Conservation (phyloP, 2,329 filamentous ascomycete genomes). For the Penicillium sp. region DNA sequence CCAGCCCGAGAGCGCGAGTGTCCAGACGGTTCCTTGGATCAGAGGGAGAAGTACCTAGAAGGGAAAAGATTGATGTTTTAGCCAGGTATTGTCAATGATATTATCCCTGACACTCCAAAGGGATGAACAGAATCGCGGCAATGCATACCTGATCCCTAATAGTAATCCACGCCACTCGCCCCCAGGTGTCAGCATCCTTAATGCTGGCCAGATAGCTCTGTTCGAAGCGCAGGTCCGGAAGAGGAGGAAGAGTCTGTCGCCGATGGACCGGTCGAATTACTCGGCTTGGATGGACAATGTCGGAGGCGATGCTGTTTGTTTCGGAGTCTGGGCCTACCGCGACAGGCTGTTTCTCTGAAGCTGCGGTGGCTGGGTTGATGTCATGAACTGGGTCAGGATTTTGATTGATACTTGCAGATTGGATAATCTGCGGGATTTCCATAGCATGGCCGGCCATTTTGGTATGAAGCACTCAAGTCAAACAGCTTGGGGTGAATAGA, state of each 20-base stretch:
- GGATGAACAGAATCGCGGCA: background rate
- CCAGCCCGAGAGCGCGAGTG: conserved; percentile 81
- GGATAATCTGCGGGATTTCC: conserved; percentile 74
- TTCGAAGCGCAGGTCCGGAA: conserved; percentile 87
- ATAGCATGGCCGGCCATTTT: conserved; percentile 58
- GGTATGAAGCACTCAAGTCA: background rate
- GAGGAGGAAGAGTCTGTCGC: conserved; percentile 60
- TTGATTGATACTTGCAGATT: conserved; percentile 73
- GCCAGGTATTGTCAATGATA: background rate
- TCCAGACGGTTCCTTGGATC: conserved; percentile 84
- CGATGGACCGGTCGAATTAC: conserved; percentile 37
- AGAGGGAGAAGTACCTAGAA: conserved; percentile 79
- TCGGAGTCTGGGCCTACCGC: conserved; percentile 48
- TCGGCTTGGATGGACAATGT: conserved; percentile 43
- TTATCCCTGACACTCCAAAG: background rate
- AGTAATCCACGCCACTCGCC: conserved; percentile 79
- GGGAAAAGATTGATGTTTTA: background rate
- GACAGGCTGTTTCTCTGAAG: conserved; percentile 64
- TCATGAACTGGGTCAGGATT: conserved; percentile 71
- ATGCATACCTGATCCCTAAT: conserved; percentile 73
- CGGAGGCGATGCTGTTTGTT: conserved; percentile 46
- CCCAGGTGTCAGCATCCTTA: conserved; percentile 72
- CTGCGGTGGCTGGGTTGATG: conserved; percentile 73
- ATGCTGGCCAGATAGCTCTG: conserved; percentile 96
- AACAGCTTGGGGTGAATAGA: background rate